Evolutionary conservation across 192 early-diverging fungal genomes (phyloP).

Genomic region (Backusella luteola): DNA sequence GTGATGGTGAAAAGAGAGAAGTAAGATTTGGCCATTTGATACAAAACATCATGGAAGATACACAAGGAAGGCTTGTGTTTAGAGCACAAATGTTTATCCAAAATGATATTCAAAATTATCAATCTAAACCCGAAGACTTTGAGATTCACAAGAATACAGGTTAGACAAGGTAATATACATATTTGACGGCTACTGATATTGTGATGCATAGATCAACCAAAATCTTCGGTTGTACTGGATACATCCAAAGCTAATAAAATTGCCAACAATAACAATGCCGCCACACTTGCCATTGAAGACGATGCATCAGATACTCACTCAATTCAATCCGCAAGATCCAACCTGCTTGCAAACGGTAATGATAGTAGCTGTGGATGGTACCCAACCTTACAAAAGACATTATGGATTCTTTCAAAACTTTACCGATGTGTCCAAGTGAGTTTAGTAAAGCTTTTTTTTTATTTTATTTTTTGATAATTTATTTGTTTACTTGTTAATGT

Average conservation of each 20-base stretch:
- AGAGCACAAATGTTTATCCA: conserved; percentile 80
- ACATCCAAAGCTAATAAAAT: conserved; percentile 29
- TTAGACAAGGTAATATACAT: not conserved
- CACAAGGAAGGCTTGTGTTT: conserved; percentile 88
- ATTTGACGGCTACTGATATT: not conserved
- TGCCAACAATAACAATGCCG: not conserved
- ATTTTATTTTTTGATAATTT: not conserved
- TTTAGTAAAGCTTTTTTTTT: not conserved
- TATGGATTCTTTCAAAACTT: conserved; percentile 79
- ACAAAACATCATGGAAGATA: conserved; percentile 80
- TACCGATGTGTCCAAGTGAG: conserved; percentile 72
- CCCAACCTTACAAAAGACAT: conserved; percentile 76
- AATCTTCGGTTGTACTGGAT: conserved; percentile 25
- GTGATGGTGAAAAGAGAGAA: conserved; percentile 38
- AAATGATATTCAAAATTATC: conserved; percentile 74
- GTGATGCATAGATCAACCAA: conserved; percentile 10
- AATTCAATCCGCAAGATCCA: conserved; percentile 12
- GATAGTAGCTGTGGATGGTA: conserved; percentile 59
- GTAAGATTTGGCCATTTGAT: conserved; percentile 70
- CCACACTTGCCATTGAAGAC: conserved; percentile 23
- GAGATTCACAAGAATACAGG: conserved; percentile 33
- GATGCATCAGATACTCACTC: conserved; percentile 25
- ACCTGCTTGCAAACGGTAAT: not conserved
- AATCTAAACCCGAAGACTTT: conserved; percentile 68
- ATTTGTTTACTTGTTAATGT: conserved; percentile 4